Percentiles rank a stretch among this genome's conserved stretches.
Conservation (phyloP, 768 basidiomycete species). For the Mycena venus region DNA sequence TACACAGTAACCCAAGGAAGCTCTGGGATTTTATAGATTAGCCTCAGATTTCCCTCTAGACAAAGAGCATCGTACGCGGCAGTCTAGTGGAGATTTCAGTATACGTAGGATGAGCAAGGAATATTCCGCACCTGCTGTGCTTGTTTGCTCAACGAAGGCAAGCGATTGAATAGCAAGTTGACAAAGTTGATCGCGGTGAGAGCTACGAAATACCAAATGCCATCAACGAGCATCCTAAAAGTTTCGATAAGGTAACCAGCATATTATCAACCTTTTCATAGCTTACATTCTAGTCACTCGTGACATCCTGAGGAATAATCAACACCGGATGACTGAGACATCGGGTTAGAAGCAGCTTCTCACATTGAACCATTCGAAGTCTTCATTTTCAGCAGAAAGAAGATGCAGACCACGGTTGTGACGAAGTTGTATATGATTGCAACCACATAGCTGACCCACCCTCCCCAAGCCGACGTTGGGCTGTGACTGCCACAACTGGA, state of each 20-base stretch:
- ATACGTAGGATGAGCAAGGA: neutral
- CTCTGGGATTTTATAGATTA: slow-evolving; percentile 44
- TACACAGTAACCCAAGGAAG: slow-evolving; percentile 66
- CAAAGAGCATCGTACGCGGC: slow-evolving; percentile 56
- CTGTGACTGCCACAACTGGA: slow-evolving; percentile 64
- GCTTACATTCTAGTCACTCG: slow-evolving; percentile 6
- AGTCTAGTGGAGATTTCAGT: slow-evolving; percentile 47
- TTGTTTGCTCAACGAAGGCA: slow-evolving; percentile 33
- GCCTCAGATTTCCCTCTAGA: slow-evolving; percentile 7
- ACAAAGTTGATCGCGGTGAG: slow-evolving; percentile 66
- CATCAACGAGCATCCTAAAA: slow-evolving; percentile 76
- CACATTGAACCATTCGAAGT: slow-evolving; percentile 53
- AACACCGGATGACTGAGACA: neutral
- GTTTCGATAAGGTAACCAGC: neutral
- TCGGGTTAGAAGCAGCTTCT: slow-evolving; percentile 33
- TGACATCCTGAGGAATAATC: slow-evolving; percentile 11
- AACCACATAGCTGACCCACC: slow-evolving; percentile 70
- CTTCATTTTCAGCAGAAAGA: slow-evolving; percentile 64
- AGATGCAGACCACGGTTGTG: slow-evolving; percentile 63
- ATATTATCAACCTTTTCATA: neutral
- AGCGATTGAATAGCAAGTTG: slow-evolving; percentile 64
- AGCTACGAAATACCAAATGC: slow-evolving; percentile 71
- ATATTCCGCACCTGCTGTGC: slow-evolving; percentile 53
- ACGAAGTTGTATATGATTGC: slow-evolving; percentile 70
- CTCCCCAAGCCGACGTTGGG: slow-evolving; percentile 48